These are phyloP conservation scores for Salix purpurea DNA, from an alignment of 345 rosid species.

Conservation along the genomic window DNA sequence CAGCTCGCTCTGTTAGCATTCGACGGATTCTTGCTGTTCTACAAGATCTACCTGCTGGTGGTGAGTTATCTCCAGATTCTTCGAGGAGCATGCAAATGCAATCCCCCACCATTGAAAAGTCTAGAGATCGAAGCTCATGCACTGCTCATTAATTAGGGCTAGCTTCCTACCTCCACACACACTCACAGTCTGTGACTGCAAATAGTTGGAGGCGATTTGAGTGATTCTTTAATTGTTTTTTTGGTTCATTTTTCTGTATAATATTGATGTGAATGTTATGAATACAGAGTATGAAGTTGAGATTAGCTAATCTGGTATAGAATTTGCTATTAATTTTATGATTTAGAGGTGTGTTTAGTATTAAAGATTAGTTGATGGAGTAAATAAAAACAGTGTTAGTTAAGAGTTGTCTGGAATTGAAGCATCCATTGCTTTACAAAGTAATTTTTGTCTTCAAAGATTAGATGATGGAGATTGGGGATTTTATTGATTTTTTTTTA, in stretches of 20 bases:
- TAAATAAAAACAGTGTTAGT: neutral
- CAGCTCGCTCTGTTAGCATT: conserved; percentile 46
- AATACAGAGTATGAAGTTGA: neutral
- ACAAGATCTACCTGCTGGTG: conserved; percentile 38
- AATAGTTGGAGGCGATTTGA: neutral
- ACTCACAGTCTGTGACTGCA: neutral
- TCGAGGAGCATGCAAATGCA: neutral
- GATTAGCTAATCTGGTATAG: neutral
- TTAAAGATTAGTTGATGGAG: neutral
- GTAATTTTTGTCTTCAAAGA: no score
- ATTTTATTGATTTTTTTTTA: no score
- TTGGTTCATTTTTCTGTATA: neutral
- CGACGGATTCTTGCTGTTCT: conserved; percentile 41
- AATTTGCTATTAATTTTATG: neutral
- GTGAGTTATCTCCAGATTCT: conserved; percentile 9
- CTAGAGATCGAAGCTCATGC: neutral
- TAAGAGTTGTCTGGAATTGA: no score
- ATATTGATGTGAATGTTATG: neutral
- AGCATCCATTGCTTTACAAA: no score
- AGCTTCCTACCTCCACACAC: neutral
- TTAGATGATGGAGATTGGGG: no score
- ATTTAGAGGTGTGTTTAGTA: neutral
- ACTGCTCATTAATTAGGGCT: neutral
- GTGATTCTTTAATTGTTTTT: neutral
- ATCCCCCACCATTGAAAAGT: neutral